These are phyloP conservation scores for Theileria luwenshuni DNA, from an alignment of 169 alveolate species.

Conservation along the genomic window DNA sequence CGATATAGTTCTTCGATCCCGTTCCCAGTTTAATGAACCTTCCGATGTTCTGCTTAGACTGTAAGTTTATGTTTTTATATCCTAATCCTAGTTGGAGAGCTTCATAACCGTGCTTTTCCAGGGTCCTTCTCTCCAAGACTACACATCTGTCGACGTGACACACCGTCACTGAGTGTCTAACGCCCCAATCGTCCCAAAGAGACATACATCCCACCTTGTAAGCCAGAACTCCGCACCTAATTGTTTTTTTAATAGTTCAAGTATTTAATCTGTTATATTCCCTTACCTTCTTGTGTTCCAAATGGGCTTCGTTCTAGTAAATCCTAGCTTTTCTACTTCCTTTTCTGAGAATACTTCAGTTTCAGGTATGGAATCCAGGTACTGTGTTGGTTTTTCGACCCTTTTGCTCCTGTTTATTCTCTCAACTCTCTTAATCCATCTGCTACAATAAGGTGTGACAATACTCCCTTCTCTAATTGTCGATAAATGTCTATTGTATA, in stretches of 20 bases:
- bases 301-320: constrained; percentile 36
- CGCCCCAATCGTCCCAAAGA: constrained; percentile 90
- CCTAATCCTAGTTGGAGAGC: constrained; percentile 85
- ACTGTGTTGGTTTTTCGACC: constrained; percentile 17
- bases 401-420: constrained; percentile 52
- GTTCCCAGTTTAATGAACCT: constrained; percentile 72
- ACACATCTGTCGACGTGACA: constrained; percentile 82
- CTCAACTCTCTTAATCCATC: constrained; percentile 65
- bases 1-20: constrained; percentile 78
- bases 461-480: constrained; percentile 2
- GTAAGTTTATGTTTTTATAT: constrained; percentile 73
- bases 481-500: not conserved
- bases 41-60: constrained; percentile 80
- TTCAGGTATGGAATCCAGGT: constrained; percentile 54
- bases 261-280: not conserved
- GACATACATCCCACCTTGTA: constrained; percentile 87
- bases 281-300: constrained; percentile 66
- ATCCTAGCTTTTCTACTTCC: constrained; percentile 26
- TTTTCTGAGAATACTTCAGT: constrained; percentile 45
- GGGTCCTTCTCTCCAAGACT: constrained; percentile 79
- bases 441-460: constrained; percentile 49
- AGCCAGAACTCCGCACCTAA: constrained; percentile 80
- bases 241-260: not conserved
- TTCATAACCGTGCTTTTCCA: constrained; percentile 84
- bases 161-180: constrained; percentile 83